Evolutionary conservation across 257 asterid species (phyloP).

Genomic region (Phtheirospermum japonicum): DNA sequence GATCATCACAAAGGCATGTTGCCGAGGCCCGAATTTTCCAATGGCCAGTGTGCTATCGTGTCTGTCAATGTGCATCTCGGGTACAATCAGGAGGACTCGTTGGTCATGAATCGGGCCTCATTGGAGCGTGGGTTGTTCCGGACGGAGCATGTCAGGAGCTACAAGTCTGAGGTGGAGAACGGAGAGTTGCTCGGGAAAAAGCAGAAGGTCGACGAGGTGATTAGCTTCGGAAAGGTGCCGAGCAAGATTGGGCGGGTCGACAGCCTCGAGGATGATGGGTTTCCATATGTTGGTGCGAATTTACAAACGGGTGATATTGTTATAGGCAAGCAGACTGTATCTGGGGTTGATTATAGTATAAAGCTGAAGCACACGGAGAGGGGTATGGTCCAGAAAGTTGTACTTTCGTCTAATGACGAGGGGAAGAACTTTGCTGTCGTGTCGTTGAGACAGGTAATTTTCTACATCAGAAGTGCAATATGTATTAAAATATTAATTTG

Average conservation of each 20-base stretch:
- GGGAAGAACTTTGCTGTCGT: conserved; percentile 84
- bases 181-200: conserved; percentile 46
- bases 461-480: conserved; percentile 3
- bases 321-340: conserved; percentile 76
- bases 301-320: conserved; percentile 85
- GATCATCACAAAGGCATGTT: conserved; percentile 55
- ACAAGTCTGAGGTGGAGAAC: conserved; percentile 74
- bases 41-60: conserved; percentile 91
- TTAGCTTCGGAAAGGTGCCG: conserved; percentile 72
- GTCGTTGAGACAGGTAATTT: conserved; percentile 78
- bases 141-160: conserved; percentile 79
- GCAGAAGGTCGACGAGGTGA: conserved; percentile 47
- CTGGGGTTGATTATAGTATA: conserved; percentile 82
- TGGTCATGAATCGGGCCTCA: conserved; percentile 93
- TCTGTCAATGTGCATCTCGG: conserved; percentile 95
- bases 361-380: conserved; percentile 92
- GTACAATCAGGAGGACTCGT: conserved; percentile 91
- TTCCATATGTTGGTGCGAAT: conserved; percentile 85
- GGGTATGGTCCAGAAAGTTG: conserved; percentile 93
- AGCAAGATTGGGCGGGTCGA: conserved; percentile 89
- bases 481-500: background rate
- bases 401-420: conserved; percentile 81
- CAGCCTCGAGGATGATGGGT: conserved; percentile 92
- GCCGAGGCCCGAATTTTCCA: conserved; percentile 80
- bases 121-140: conserved; percentile 96